phyloP scores from a whole-genome alignment of 2,329 filamentous ascomycete genomes.

The Chrysoporthe cubensis region DNA sequence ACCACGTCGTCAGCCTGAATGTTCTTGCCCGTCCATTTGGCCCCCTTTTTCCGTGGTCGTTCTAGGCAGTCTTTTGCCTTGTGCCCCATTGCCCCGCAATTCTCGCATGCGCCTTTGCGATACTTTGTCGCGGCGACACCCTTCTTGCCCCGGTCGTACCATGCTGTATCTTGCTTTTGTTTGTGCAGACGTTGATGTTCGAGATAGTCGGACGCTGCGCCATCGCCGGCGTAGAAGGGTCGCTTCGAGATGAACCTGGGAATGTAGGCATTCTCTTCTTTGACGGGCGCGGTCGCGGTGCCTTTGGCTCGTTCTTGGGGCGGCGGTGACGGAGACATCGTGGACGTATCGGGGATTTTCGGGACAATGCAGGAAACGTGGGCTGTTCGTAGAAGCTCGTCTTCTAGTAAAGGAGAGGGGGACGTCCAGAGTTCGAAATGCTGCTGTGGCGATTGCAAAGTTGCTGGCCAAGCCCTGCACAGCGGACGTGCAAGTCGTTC shows the following conservation, averaged over 20 bases:
- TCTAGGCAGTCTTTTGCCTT: constrained; percentile 93
- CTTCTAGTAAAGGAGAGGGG: background rate
- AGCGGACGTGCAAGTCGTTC: background rate
- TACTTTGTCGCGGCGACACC: constrained; percentile 94
- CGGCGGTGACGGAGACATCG: constrained; percentile 31
- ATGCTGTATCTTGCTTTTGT: constrained; percentile 76
- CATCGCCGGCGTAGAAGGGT: constrained; percentile 88
- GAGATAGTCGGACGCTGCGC: constrained; percentile 82
- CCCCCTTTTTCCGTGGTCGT: constrained; percentile 84
- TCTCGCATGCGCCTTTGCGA: constrained; percentile 97
- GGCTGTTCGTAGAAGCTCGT: background rate
- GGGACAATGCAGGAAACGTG: background rate
- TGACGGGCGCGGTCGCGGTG: constrained; percentile 43
- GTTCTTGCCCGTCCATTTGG: constrained; percentile 88
- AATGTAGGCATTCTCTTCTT: constrained; percentile 98
- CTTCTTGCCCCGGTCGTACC: constrained; percentile 91
- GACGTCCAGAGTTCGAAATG: background rate
- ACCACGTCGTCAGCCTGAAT: constrained; percentile 91
- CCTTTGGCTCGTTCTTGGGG: constrained; percentile 12
- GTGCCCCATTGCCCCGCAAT: constrained; percentile 96
- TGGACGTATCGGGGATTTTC: background rate
- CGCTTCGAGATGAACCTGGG: constrained; percentile 97
- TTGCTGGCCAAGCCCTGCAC: constrained; percentile 5
- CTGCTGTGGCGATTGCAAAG: background rate
- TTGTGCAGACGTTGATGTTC: constrained; percentile 92